Conservation (phyloP, 208 protist genomes). For the Trypanosoma melophagium region DNA sequence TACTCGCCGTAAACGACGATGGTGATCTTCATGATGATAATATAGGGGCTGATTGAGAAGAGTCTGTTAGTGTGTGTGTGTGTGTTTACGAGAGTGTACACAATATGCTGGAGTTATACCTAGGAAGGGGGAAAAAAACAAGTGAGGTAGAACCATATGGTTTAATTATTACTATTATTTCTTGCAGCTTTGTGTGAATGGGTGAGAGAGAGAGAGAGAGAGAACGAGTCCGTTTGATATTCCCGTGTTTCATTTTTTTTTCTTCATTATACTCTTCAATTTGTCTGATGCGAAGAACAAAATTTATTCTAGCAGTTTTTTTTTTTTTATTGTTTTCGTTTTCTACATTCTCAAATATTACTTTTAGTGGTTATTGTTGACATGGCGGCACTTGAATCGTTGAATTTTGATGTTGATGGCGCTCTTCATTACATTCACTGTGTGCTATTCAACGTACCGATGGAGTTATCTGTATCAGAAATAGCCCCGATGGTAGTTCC, state of each 20-base stretch:
- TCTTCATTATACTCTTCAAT: not conserved
- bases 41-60: too few species aligned
- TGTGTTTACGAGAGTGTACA: too few species aligned
- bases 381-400: conserved; percentile 21
- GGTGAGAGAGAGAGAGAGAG: not conserved
- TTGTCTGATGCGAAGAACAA: too few species aligned
- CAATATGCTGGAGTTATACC: too few species aligned
- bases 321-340: conserved; percentile 5
- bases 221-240: conserved; percentile 1
- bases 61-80: too few species aligned
- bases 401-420: conserved; percentile 29
- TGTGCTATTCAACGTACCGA: conserved; percentile 46
- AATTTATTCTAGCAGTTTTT: conserved; percentile 6
- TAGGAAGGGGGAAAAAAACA: too few species aligned
- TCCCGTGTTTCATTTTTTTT: not conserved
- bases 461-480: conserved; percentile 37
- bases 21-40: conserved; percentile 5
- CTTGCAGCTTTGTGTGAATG: too few species aligned
- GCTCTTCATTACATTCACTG: conserved; percentile 73
- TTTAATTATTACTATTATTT: too few species aligned
- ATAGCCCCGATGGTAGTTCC: conserved; percentile 53
- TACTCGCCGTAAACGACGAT: conserved; percentile 33
- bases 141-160: too few species aligned
- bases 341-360: conserved; percentile 4
- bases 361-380: not conserved